Conservation (phyloP, 441 rosid genomes). For the Monsonia emarginata region DNA sequence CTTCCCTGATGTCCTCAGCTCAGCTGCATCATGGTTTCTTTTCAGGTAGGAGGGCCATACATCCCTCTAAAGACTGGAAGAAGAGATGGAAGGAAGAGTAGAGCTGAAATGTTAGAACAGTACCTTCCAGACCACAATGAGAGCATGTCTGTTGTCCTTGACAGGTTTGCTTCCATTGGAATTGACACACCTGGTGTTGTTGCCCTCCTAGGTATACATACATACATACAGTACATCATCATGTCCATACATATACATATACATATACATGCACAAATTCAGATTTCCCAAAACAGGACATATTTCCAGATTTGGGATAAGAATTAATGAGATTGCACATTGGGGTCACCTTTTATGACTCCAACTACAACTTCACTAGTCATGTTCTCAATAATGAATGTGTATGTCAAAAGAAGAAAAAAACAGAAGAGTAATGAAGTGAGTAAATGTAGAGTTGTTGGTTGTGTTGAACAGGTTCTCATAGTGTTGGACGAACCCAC, state of each 20-base stretch:
- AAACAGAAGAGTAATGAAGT: too few species aligned
- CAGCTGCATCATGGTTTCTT: too few species aligned
- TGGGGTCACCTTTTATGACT: not conserved
- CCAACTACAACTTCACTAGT: not conserved
- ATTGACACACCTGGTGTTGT: conserved; percentile 72
- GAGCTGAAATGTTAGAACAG: conserved; percentile 63
- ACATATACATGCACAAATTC: not conserved
- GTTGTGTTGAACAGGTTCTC: conserved; percentile 42
- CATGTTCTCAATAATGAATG: too few species aligned
- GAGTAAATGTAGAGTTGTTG: not conserved
- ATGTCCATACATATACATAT: not conserved
- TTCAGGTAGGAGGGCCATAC: conserved; percentile 83
- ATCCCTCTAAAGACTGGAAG: conserved; percentile 85
- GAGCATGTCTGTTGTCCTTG: conserved; percentile 70
- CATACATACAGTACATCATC: too few species aligned
- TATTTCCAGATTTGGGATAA: not conserved
- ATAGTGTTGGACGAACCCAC: conserved; percentile 93
- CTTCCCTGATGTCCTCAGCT: too few species aligned
- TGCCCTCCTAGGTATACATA: conserved; percentile 62
- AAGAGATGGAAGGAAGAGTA: conserved; percentile 79
- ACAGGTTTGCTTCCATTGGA: conserved; percentile 63
- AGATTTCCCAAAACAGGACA: not conserved
- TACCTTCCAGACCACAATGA: conserved; percentile 94
- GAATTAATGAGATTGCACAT: not conserved
- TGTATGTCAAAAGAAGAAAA: too few species aligned